A percentile compares a stretch with the other conserved stretches of the same genome.
phyloP scores from a whole-genome alignment of 306 rosid species.

The Prunus dulcis region DNA sequence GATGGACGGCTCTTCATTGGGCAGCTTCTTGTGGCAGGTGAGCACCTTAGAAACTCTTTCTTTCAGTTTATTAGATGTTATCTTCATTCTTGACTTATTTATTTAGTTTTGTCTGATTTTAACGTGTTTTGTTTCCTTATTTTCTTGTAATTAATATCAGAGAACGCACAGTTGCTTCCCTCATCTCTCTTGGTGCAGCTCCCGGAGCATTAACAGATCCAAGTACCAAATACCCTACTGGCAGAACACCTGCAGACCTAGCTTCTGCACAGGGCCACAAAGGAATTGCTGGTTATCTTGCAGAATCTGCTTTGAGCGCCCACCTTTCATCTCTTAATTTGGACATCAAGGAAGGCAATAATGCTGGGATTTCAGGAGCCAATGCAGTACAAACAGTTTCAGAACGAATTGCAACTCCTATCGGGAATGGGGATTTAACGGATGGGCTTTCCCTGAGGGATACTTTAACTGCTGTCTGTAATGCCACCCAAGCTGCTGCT shows the following conservation, averaged over 20 bases:
- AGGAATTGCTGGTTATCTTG: constrained; percentile 92
- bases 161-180: constrained; percentile 73
- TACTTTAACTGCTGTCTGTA: constrained; percentile 78
- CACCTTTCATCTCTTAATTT: constrained; percentile 58
- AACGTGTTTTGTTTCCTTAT: constrained; percentile 15
- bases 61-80: neutral
- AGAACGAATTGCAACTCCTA: constrained; percentile 31
- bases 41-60: constrained; percentile 13
- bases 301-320: constrained; percentile 55
- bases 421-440: constrained; percentile 26
- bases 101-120: constrained; percentile 1
- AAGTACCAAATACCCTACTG: constrained; percentile 50
- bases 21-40: constrained; percentile 92
- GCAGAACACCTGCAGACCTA: constrained; percentile 82
- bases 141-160: constrained; percentile 34
- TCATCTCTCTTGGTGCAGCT: constrained; percentile 73
- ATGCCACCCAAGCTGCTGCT: constrained; percentile 82
- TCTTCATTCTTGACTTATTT: neutral
- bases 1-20: constrained; percentile 98
- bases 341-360: constrained; percentile 35
- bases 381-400: constrained; percentile 45
- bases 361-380: constrained; percentile 36
- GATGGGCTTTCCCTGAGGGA: constrained; percentile 65
- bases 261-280: constrained; percentile 80
- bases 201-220: constrained; percentile 81